Evolutionary conservation across 148 eudicot species (phyloP).

Genomic region (Nyssa sinensis): DNA sequence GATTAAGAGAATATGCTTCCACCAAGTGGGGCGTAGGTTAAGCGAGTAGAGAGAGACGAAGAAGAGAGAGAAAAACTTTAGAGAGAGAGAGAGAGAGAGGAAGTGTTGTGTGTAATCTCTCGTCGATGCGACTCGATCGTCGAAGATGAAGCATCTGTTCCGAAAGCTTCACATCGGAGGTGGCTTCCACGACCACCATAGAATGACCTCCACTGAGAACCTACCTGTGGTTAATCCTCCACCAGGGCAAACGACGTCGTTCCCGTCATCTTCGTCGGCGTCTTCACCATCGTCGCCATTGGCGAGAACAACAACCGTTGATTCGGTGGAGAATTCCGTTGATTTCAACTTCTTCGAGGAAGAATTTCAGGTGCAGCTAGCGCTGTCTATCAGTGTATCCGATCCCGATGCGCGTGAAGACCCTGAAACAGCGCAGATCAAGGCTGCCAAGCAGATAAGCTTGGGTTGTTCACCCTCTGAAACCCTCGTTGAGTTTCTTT

Average conservation of each 20-base stretch:
- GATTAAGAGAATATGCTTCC: constrained; percentile 14
- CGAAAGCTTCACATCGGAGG: constrained; percentile 88
- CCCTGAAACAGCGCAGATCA: constrained; percentile 87
- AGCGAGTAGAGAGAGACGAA: constrained; percentile 9
- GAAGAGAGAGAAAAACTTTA: too few relatives aligned
- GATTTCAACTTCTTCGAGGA: constrained; percentile 75
- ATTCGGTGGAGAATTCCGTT: constrained; percentile 13
- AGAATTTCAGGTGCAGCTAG: constrained; percentile 91
- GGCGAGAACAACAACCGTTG: constrained; percentile 11
- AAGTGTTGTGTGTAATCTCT: not conserved
- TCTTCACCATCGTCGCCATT: constrained; percentile 32
- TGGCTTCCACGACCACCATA: constrained; percentile 30
- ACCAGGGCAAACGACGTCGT: not conserved
- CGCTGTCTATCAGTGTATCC: constrained; percentile 84
- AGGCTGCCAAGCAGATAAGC: constrained; percentile 83
- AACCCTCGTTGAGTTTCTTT: constrained; percentile 58
- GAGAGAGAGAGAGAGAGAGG: not conserved
- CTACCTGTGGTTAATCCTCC: constrained; percentile 10
- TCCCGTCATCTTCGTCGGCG: constrained; percentile 26
- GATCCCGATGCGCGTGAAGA: constrained; percentile 58
- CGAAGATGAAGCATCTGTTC: constrained; percentile 83
- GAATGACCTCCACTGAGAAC: constrained; percentile 15
- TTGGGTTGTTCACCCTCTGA: constrained; percentile 62
- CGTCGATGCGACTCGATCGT: constrained; percentile 43
- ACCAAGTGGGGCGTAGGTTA: constrained; percentile 3